Base-by-base conservation (phyloP, 768 basidiomycete genomes). In the Hericium erinaceus region DNA sequence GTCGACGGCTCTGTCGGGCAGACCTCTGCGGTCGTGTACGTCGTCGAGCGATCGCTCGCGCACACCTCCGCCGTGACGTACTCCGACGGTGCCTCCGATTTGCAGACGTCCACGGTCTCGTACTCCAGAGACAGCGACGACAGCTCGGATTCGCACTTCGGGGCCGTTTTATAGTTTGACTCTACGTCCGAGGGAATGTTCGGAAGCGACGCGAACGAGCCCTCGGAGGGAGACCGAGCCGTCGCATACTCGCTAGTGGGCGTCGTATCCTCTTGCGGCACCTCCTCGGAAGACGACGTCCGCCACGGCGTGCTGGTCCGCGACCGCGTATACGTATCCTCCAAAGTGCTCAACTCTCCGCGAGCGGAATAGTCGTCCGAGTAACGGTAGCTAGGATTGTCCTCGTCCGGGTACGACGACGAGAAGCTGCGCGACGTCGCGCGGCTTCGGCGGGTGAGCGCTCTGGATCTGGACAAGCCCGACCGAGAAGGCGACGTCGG, bases 121-220 rank as follows among this genome's bases (percentile, higher is more conserved):
- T 56, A 61, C 26, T 55, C 63, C 6, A 33, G 33, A 10, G 33
- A 33, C 33, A 33, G 33, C 33, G 33, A 33, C 33, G 33, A 33
- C 33, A 33, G 33, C 33, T 33, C 33, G 7, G 33, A 33, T 8
- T 33, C 33, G 40, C 66, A 69, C 48, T 67, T 58, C 22, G 65
- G 64, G 10, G 70, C 73, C 0, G 72, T 74, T 57, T 67, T 65
- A 58, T 70, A 73, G 33, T 33, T 33, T 8, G 33, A 33, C 4
- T 6, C 33, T 6, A 7, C 33, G 56, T 69, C 66, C 4, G 80
- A 83, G 12, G 83, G 83, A 60, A 84, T 84, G 3, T 78, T 80
- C 0, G 82, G 82, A 56, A 84, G 68, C 5, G 82, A 84, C 57
- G 73, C 74, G 67, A 79, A 82, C 0, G 82, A 84, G 6, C 75